Evolutionary conservation across 2,329 filamentous ascomycete genomes (phyloP), one percentile per base, ranked within the genome.

Genomic region (Penicillium sp.): DNA sequence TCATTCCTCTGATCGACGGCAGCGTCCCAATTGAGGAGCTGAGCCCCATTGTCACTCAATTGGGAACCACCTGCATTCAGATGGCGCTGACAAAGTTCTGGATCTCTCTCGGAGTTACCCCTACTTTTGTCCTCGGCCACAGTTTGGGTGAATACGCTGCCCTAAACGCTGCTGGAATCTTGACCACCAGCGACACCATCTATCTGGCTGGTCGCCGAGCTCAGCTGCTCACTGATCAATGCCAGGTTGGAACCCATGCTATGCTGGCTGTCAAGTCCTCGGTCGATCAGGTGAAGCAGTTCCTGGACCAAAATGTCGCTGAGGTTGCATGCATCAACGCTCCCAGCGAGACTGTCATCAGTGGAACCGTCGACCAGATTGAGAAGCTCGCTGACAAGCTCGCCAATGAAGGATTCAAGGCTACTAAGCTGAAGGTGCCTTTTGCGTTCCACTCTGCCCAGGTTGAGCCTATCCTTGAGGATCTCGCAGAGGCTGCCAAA

Each of bases 371-470:
- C 50, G 56, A 53, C 8, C 67, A 69, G 22, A 73, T 77, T 30
- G 71, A 74, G 30, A 51, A 60, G 8, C 61, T 75, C 35, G 61
- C 67, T 1, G 67, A 72, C 30, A 68, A 64, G 20, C 65, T 72
- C 41, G 57, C 65, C 3, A 65, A 68, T 24, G 64, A 67, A 46
- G 69, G 68, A 2, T 63, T 74, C 43, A 75, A 74, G 46, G 69
- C 65, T 40, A 76, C 72, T 4, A 73, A 71, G 49, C 56, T 77
- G 16, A 71, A 69, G 56, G 67, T 77, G 2, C 74, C 74, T 8
- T 77, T 73, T 44, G 75, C 75, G 10, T 77, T 77, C 68, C 75
- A 77, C 52, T 76, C 74, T 13, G 68, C 72, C 9, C 75, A 77
- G 53, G 73, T 77, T 30, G 71, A 78, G 8, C 70, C 75, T 5